Evolutionary conservation across 352 stramenopile genomes (phyloP), one percentile per base, ranked within the genome.

Genomic region (Pythium periplocum): DNA sequence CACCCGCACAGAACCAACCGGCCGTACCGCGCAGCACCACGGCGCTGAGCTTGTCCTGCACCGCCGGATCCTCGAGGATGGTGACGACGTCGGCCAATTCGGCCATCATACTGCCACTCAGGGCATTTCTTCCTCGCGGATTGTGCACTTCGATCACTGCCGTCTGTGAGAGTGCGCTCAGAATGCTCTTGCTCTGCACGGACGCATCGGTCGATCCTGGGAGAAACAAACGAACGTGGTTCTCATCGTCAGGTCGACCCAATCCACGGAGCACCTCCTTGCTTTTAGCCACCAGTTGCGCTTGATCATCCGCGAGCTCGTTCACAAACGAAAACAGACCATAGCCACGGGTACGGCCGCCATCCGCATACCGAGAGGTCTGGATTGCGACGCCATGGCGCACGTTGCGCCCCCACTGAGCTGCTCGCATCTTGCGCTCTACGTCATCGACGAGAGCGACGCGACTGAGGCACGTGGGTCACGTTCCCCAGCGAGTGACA

Each of bases 91-190:
- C 80, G 1, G 71, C 69, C 36, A 96, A 71, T 52, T 96, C 66
- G 5, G 82, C 80, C 85, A 96, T 96, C 85, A 96, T 96, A 30
- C 79, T 87, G 37, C 85, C 87, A 48, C 75, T 92, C 36, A 96
- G 62, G 9, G 85, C 79, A 47, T 92, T 93, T 40, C 80, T 63
- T 4, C 73, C 76, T 8, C 72, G 64, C 38, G 78, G 73, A 54
- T 87, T 93, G 58, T 84, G 66, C 55, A 92, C 71, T 59, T 90
- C 75, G 9, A 92, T n/a, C 33, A 87, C 60, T 4, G 77, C 77
- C 33, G 68, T 84, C 45, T 78, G 75, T 6, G 61, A 36, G 8
- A 91, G 60, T 2, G 51, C 33, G 7, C 59, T 62, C 17, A 48
- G 10, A 32, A 61, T 55, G 17, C 31, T 12, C 12, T 12, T 26